Evolutionary conservation across 768 basidiomycete species (phyloP), one percentile per base, ranked within the genome.

Genomic region (Tylopilus sp.): DNA sequence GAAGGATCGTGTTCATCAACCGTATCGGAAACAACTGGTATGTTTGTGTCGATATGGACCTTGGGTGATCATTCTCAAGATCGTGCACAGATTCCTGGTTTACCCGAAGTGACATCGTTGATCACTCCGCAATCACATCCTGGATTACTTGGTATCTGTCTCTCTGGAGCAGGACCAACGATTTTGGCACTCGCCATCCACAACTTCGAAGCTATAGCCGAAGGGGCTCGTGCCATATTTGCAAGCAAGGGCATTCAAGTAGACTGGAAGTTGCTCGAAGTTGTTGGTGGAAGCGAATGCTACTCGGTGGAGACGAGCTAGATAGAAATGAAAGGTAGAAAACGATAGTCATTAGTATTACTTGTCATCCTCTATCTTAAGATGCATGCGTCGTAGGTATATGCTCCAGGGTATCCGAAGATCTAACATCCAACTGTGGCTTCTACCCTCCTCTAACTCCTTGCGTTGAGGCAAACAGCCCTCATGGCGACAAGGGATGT

Each of bases 1-100:
- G 97, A 95, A 98, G 64, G 97, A 99, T 71, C 84, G 90, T 47
- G 80, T 99, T 13, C 97, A 99, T 68, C 97, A 99, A 67, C 97
- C 97, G 1, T 98, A 98, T 68, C 85, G 97, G 26, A 92, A 86
- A 70, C 69, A 77, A 23, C 76, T 99, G 51, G 94, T 94, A 65
- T 36, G 87, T 74, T 3, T 48, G 45, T 42, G 23, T 39, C 22
- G 20, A 38, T 13, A 17, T 38, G 30, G 25, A 51, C n/a, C 47
- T 18, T 15, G 26, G 40, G 2, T 4, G 8, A 11, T 10, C 15
- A 22, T 35, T 44, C 21, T 22, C 35, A 30, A 26, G 47, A 46
- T 13, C 31, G 18, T 43, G 28, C 13, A 10, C 64, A 98, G 95
- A 95, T 99, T 46, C 97, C 97, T 46, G 97, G 97, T 23, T 79